A percentile compares a stretch with the other conserved stretches of the same genome.
These are phyloP conservation scores for Claviceps capensis DNA, from an alignment of 2,329 filamentous ascomycete species.

Conservation along the genomic window DNA sequence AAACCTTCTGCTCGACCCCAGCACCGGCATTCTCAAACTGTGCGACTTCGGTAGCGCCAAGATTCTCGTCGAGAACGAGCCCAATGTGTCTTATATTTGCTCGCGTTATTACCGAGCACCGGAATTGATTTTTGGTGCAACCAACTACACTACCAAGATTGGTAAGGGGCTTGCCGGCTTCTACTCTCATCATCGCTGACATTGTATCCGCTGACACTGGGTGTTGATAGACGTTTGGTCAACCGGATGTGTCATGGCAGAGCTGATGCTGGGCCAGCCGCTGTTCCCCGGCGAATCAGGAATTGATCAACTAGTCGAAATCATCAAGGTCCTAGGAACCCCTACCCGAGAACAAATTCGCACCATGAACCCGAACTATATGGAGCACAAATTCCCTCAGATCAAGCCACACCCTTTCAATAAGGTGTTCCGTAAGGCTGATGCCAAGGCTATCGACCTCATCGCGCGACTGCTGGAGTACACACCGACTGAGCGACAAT, in stretches of 20 bases:
- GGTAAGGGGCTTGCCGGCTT: conserved; percentile 44
- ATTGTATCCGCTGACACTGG: conserved; percentile 6
- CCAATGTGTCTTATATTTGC: conserved; percentile 98
- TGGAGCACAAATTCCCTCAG: conserved; percentile 99
- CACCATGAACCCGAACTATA: conserved; percentile 99
- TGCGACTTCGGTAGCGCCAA: conserved; percentile 99
- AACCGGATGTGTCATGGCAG: conserved; percentile 97
- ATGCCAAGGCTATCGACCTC: conserved; percentile 82
- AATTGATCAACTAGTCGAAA: conserved; percentile 96
- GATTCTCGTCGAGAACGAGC: conserved; percentile 96
- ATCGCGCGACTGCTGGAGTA: conserved; percentile 93
- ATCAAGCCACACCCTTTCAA: conserved; percentile 99
- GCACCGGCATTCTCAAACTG: conserved; percentile 83
- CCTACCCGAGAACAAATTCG: conserved; percentile 96
- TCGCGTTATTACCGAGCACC: conserved; percentile 97
- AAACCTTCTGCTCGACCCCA: conserved; percentile 86
- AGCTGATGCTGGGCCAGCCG: conserved; percentile 96
- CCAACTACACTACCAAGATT: conserved; percentile 99
- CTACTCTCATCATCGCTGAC: not conserved
- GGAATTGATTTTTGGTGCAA: conserved; percentile 95
- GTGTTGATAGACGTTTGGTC: conserved; percentile 83
- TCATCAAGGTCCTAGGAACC: conserved; percentile 96
- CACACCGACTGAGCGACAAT: conserved; percentile 87
- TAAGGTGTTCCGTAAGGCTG: conserved; percentile 97
- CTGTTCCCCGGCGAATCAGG: conserved; percentile 96